phyloP scores from a whole-genome alignment of 257 asterid genomes.

The Nicotiana attenuata region DNA sequence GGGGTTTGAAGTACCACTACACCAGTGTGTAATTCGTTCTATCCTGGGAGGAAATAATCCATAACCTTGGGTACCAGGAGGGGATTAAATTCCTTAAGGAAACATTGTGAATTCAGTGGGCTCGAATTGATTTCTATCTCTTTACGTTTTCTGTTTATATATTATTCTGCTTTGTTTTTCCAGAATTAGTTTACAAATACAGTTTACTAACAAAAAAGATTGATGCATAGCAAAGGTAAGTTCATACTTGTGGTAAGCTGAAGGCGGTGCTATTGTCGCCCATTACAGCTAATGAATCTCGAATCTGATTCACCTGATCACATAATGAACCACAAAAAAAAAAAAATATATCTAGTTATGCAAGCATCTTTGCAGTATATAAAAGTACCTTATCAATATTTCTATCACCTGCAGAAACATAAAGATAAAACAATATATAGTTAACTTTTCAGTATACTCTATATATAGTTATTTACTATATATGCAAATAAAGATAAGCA shows the following conservation, averaged over 20 bases:
- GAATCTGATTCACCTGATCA: conserved; percentile 94
- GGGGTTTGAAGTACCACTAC: too few species aligned
- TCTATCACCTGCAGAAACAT: conserved; percentile 58
- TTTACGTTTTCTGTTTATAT: too few species aligned
- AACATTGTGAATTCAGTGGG: too few species aligned
- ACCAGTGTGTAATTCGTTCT: too few species aligned
- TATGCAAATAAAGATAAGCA: conserved; percentile 7
- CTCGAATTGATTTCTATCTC: too few species aligned
- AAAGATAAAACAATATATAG: conserved; percentile 16
- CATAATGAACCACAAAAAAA: neutral
- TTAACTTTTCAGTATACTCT: conserved; percentile 9
- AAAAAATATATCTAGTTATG: neutral
- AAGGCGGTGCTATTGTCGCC: conserved; percentile 95
- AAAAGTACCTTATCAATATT: conserved; percentile 72
- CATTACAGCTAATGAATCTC: conserved; percentile 92
- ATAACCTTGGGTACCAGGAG: too few species aligned
- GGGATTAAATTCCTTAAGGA: too few species aligned
- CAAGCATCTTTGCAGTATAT: neutral
- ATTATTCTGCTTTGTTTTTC: too few species aligned
- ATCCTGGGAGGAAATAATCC: too few species aligned
- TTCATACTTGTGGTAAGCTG: conserved; percentile 87
- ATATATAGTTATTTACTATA: neutral
- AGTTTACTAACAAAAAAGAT: too few species aligned
- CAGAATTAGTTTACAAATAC: too few species aligned
- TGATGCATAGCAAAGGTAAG: neutral